These are phyloP conservation scores for Blastobotrys illinoisensis DNA, from an alignment of 1,139 yeast genomes.

Conservation along the genomic window DNA sequence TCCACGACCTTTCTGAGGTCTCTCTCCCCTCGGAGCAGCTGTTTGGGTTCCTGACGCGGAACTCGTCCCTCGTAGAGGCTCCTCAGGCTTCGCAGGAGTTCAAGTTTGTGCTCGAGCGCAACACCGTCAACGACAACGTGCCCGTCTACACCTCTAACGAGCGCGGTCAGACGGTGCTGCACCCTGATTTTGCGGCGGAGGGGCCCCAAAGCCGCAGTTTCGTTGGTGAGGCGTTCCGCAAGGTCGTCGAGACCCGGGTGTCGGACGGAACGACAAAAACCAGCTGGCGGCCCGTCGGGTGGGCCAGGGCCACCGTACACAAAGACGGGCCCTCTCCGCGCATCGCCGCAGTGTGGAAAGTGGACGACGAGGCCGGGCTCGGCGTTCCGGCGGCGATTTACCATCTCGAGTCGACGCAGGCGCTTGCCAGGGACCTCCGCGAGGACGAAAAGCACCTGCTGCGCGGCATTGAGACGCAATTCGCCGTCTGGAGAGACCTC, in stretches of 20 bases:
- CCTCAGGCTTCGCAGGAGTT: slow-evolving; percentile 26
- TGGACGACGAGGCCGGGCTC: slow-evolving; percentile 30
- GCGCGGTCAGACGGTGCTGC: slow-evolving; percentile 21
- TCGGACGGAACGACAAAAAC: slow-evolving; percentile 17
- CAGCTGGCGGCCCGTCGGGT: slow-evolving; percentile 28
- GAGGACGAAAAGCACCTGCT: slow-evolving; percentile 20
- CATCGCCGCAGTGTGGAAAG: slow-evolving; percentile 32
- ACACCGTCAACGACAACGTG: slow-evolving; percentile 12
- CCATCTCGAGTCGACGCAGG: slow-evolving; percentile 23
- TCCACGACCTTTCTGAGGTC: not conserved
- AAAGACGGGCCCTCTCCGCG: slow-evolving; percentile 15
- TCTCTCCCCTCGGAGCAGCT: slow-evolving; percentile 19
- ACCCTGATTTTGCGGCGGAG: slow-evolving; percentile 19
- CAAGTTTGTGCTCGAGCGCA: slow-evolving; percentile 27
- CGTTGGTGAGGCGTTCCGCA: slow-evolving; percentile 30
- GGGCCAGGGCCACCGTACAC: slow-evolving; percentile 31
- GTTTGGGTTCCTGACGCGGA: slow-evolving; percentile 25
- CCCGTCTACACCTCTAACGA: slow-evolving; percentile 17
- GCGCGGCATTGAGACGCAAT: slow-evolving; percentile 11
- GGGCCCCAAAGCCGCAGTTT: slow-evolving; percentile 13
- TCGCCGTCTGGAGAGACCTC: slow-evolving; percentile 33
- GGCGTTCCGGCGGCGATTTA: slow-evolving; percentile 31
- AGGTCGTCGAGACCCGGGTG: slow-evolving; percentile 18
- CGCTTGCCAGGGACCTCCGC: slow-evolving; percentile 15
- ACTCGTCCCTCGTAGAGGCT: slow-evolving; percentile 23